Evolutionary conservation across 225 moss, liverwort and hornwort genomes (phyloP).

Genomic region (Physcomitrellopsis africana): DNA sequence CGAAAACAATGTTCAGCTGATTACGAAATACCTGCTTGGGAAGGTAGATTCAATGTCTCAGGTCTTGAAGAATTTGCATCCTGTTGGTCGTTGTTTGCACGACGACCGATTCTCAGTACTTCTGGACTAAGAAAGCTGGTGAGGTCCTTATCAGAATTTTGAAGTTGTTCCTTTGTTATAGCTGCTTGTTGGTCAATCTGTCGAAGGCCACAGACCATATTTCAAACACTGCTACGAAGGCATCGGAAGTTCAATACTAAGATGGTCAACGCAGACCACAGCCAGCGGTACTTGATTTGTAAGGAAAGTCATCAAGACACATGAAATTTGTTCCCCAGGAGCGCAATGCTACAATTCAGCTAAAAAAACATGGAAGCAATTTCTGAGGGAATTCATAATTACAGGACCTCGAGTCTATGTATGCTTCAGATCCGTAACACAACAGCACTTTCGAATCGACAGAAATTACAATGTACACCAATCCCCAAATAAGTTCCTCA

Average conservation of each 20-base stretch:
- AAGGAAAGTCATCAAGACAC: neutral
- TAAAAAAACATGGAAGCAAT: too few relatives aligned
- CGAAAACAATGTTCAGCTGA: neutral
- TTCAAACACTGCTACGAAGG: neutral
- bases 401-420: neutral
- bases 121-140: conserved; percentile 39
- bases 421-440: neutral
- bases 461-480: neutral
- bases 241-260: conserved; percentile 9
- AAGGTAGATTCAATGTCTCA: conserved; percentile 43
- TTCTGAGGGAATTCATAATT: too few relatives aligned
- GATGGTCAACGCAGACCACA: neutral
- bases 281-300: neutral
- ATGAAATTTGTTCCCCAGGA: neutral
- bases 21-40: conserved; percentile 44
- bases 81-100: conserved; percentile 40
- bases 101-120: conserved; percentile 37
- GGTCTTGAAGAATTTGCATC: conserved; percentile 33
- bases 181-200: conserved; percentile 91
- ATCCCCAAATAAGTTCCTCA: neutral
- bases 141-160: conserved; percentile 54
- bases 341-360: too few relatives aligned
- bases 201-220: conserved; percentile 19
- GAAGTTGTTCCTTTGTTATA: conserved; percentile 58
- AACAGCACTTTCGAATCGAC: conserved; percentile 14